Percentiles rank a stretch among this genome's conserved stretches.
Conservation (phyloP, 2,329 filamentous ascomycete species). For the Paracorniculantispora psalliotae region DNA sequence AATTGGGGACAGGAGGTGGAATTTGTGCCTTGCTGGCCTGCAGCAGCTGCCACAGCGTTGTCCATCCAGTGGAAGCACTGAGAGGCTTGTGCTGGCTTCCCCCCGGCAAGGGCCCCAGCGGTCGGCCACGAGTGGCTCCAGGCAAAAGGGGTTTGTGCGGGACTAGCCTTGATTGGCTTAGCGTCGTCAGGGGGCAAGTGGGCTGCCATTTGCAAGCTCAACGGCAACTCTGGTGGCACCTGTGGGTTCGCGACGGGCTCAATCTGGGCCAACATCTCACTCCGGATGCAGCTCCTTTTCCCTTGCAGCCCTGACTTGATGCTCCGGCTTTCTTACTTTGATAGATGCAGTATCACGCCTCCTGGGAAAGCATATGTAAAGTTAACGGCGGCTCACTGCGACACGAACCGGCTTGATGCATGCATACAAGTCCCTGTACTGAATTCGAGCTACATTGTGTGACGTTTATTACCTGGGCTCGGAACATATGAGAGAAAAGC, state of each 20-base stretch:
- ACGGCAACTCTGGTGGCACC: slow-evolving; percentile 18
- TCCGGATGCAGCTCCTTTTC: slow-evolving; percentile 1
- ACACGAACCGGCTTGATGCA: background rate
- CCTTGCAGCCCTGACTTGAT: background rate
- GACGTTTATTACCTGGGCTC: background rate
- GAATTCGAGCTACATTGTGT: background rate
- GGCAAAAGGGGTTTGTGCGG: slow-evolving; percentile 29
- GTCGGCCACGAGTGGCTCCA: slow-evolving; percentile 15
- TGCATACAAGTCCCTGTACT: background rate
- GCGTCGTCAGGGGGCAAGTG: slow-evolving; percentile 18
- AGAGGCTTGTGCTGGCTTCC: slow-evolving; percentile 6
- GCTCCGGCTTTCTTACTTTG: background rate
- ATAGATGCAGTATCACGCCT: background rate
- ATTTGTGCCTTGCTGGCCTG: slow-evolving; percentile 30
- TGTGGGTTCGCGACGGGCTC: background rate
- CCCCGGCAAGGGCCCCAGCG: too few species aligned
- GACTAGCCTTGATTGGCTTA: slow-evolving; percentile 25
- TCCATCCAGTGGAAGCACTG: background rate
- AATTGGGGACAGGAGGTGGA: slow-evolving; percentile 21
- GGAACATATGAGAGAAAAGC: background rate
- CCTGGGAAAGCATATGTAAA: background rate
- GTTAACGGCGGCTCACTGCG: background rate
- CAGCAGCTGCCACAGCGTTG: slow-evolving; percentile 5
- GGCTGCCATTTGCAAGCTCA: slow-evolving; percentile 25
- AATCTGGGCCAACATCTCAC: background rate